A percentile compares a stretch with the other conserved stretches of the same genome.
Conservation (phyloP, 805 yeast genomes). For the Saccharomyces kudriavzevii region DNA sequence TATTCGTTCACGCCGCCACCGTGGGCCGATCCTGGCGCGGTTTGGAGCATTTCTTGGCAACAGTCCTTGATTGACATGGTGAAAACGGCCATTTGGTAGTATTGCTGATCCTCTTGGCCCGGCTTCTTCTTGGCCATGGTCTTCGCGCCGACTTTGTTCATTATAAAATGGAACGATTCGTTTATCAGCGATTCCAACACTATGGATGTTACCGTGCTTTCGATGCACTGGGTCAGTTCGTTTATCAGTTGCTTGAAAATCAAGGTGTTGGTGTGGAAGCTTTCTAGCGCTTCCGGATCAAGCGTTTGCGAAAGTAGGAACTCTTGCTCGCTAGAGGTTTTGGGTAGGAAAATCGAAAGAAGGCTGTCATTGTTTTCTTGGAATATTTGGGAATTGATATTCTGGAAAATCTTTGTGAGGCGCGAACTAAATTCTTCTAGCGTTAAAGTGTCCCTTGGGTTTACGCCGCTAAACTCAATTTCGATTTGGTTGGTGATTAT, state of each 20-base stretch:
- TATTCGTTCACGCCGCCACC: conserved; percentile 13
- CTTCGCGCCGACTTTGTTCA: conserved; percentile 18
- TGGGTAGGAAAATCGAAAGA: conserved; percentile 39
- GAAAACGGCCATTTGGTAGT: conserved; percentile 23
- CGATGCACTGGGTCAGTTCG: conserved; percentile 40
- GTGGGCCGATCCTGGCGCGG: conserved; percentile 15
- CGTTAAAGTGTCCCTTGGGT: conserved; percentile 66
- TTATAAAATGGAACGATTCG: conserved; percentile 24
- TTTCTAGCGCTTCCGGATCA: conserved; percentile 34
- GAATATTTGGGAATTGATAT: conserved; percentile 27
- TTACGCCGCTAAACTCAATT: conserved; percentile 51
- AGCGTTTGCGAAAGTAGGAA: conserved; percentile 48
- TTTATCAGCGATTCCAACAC: conserved; percentile 25
- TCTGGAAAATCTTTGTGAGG: conserved; percentile 31
- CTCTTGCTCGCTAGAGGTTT: conserved; percentile 37
- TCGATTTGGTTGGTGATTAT: conserved; percentile 50
- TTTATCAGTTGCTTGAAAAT: conserved; percentile 33
- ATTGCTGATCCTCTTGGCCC: conserved; percentile 1
- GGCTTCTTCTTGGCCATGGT: conserved; percentile 13
- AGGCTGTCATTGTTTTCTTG: conserved; percentile 17
- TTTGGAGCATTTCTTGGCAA: conserved; percentile 20
- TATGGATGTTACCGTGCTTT: conserved; percentile 21
- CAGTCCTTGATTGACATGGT: conserved; percentile 27
- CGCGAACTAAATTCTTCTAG: conserved; percentile 49
- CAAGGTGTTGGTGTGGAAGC: conserved; percentile 22